Evolutionary conservation across 148 eudicot genomes (phyloP).

Genomic region (Arbutus unedo): DNA sequence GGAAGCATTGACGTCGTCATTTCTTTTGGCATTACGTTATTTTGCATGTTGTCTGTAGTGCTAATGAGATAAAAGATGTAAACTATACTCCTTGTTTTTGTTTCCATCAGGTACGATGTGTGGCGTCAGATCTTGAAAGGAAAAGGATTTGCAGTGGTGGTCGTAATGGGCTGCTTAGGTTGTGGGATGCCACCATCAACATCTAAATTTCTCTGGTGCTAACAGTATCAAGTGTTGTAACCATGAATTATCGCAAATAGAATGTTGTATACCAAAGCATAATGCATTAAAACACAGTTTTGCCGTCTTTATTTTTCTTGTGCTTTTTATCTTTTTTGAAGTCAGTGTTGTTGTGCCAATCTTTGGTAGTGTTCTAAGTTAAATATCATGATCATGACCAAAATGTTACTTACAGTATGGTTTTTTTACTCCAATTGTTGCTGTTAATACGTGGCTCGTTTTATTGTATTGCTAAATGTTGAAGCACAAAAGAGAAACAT

Average conservation of each 20-base stretch:
- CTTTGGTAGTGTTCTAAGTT: background rate
- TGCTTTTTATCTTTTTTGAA: background rate
- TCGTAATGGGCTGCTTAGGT: constrained; percentile 80
- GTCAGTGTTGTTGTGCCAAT: background rate
- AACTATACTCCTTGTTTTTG: background rate
- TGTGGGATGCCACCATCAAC: constrained; percentile 97
- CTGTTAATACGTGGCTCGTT: background rate
- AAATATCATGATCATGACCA: background rate
- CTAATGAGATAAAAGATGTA: background rate
- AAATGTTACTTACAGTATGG: background rate
- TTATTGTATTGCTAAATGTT: background rate
- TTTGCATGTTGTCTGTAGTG: background rate
- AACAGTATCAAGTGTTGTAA: constrained; percentile 15
- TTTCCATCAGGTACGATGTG: constrained; percentile 60
- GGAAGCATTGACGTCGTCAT: background rate
- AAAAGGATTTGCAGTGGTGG: constrained; percentile 97
- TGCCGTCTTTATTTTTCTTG: background rate
- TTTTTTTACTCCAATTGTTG: constrained; percentile 4
- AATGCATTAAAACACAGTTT: background rate
- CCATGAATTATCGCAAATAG: background rate
- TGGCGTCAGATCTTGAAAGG: constrained; percentile 84
- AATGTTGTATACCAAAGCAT: background rate
- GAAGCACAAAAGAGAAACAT: background rate
- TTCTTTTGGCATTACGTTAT: background rate
- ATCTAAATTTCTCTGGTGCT: constrained; percentile 37